These are phyloP conservation scores for Geotrichum europaeum DNA, from an alignment of 1,139 yeast species.

Conservation along the genomic window DNA sequence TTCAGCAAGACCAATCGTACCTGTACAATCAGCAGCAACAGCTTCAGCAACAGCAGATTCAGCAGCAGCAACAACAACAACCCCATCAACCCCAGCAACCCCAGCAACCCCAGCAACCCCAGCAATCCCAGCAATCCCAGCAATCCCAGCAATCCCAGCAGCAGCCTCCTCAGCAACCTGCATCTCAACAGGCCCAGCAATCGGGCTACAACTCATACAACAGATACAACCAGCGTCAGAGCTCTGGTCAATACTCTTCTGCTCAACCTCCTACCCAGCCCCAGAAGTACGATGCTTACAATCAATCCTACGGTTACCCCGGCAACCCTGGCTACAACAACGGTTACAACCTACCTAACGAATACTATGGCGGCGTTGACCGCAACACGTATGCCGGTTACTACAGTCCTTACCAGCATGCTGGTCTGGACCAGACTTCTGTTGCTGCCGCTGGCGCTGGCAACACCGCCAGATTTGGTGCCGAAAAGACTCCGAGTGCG, in stretches of 20 bases:
- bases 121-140: neutral
- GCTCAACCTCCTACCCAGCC: slow-evolving; percentile 14
- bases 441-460: slow-evolving; percentile 11
- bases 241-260: slow-evolving; percentile 16
- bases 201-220: slow-evolving; percentile 20
- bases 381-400: slow-evolving; percentile 20
- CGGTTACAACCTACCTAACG: slow-evolving; percentile 18
- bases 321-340: slow-evolving; percentile 24
- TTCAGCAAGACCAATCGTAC: slow-evolving; percentile 2
- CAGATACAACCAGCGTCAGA: slow-evolving; percentile 13
- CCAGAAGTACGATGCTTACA: slow-evolving; percentile 24
- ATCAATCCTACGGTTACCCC: slow-evolving; percentile 25
- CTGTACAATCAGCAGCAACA: slow-evolving; percentile 9
- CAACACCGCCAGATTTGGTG: slow-evolving; percentile 5
- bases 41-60: slow-evolving; percentile 17
- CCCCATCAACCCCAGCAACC: slow-evolving; percentile 1
- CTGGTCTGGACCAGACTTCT: slow-evolving; percentile 6
- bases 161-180: slow-evolving; percentile 15
- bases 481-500: slow-evolving; percentile 12
- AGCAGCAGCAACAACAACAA: slow-evolving; percentile 14
- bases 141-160: neutral
- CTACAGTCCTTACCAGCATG: slow-evolving; percentile 21
- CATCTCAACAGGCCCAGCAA: slow-evolving; percentile 6
- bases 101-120: neutral
- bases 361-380: slow-evolving; percentile 21